A percentile compares a stretch with the other conserved stretches of the same genome.
phyloP scores from a whole-genome alignment of 306 rosid species.

The Glycine latifolia region DNA sequence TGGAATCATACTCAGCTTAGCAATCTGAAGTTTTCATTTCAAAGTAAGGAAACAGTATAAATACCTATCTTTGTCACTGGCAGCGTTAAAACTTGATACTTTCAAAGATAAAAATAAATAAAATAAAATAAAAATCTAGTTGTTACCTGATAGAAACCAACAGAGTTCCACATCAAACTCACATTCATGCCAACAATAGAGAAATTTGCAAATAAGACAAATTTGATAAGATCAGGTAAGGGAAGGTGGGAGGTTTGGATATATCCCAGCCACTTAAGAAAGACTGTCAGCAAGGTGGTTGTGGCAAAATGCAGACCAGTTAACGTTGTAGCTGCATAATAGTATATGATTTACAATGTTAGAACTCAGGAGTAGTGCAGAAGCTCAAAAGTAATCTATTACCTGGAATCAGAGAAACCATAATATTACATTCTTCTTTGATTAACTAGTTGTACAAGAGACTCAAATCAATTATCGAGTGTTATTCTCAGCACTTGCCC shows the following conservation, averaged over 20 bases:
- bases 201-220: slow-evolving; percentile 78
- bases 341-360: slow-evolving; percentile 39
- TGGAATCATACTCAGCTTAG: slow-evolving; percentile 90
- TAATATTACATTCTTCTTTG: slow-evolving; percentile 19
- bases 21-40: slow-evolving; percentile 63
- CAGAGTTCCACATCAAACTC: slow-evolving; percentile 93
- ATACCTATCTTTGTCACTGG: slow-evolving; percentile 3
- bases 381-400: slow-evolving; percentile 10
- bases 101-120: not conserved
- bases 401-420: not conserved
- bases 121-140: not conserved
- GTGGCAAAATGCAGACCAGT: slow-evolving; percentile 84
- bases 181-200: slow-evolving; percentile 90
- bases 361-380: slow-evolving; percentile 15
- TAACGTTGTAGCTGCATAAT: slow-evolving; percentile 79
- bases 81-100: slow-evolving; percentile 12
- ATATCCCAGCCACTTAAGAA: slow-evolving; percentile 73
- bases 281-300: slow-evolving; percentile 66
- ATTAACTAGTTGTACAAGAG: slow-evolving; percentile 12
- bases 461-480: not conserved
- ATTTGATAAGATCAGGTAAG: slow-evolving; percentile 68
- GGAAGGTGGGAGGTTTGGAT: slow-evolving; percentile 77
- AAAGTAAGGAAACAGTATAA: slow-evolving; percentile 26
- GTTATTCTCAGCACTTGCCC: slow-evolving; percentile 4
- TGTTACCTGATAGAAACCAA: slow-evolving; percentile 85